Evolutionary conservation across 768 basidiomycete species (phyloP).

Genomic region (Ephemerocybe angulata): DNA sequence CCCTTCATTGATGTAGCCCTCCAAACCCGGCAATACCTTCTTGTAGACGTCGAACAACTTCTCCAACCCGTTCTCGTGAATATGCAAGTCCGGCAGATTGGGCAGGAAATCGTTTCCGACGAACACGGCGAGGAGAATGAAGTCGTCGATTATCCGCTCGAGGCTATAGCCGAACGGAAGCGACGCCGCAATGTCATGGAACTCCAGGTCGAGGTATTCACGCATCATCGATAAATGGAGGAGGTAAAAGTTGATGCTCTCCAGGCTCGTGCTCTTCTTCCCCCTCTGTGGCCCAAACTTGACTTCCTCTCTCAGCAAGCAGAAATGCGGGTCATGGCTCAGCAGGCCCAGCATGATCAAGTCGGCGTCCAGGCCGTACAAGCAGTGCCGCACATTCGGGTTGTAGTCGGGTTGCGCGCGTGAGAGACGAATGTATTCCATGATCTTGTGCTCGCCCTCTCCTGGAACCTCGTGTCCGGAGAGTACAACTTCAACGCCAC

Average conservation of each 20-base stretch:
- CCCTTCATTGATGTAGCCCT: slow-evolving; percentile 90
- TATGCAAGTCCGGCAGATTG: slow-evolving; percentile 93
- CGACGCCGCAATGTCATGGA: slow-evolving; percentile 61
- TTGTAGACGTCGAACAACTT: slow-evolving; percentile 94
- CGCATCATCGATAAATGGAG: slow-evolving; percentile 92
- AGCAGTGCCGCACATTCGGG: slow-evolving; percentile 94
- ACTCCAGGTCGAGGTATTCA: slow-evolving; percentile 97
- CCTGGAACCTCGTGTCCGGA: slow-evolving; percentile 98
- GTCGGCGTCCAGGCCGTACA: slow-evolving; percentile 98
- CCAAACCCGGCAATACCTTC: slow-evolving; percentile 75
- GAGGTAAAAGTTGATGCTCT: slow-evolving; percentile 89
- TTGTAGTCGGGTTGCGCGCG: slow-evolving; percentile 96
- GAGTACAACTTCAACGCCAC: slow-evolving; percentile 85
- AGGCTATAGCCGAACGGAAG: slow-evolving; percentile 83
- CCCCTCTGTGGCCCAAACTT: slow-evolving; percentile 84
- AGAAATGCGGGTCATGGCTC: slow-evolving; percentile 98
- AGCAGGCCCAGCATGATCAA: slow-evolving; percentile 96
- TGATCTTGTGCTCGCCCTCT: slow-evolving; percentile 99
- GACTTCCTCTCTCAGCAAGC: slow-evolving; percentile 94
- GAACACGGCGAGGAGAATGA: slow-evolving; percentile 93
- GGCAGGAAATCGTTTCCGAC: slow-evolving; percentile 98
- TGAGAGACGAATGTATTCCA: slow-evolving; percentile 95
- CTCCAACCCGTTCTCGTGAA: slow-evolving; percentile 95
- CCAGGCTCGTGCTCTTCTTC: slow-evolving; percentile 69
- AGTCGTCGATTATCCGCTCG: slow-evolving; percentile 96